Evolutionary conservation across 306 rosid species (phyloP), one percentile per base, ranked within the genome.

Genomic region (Hippophae rhamnoides): DNA sequence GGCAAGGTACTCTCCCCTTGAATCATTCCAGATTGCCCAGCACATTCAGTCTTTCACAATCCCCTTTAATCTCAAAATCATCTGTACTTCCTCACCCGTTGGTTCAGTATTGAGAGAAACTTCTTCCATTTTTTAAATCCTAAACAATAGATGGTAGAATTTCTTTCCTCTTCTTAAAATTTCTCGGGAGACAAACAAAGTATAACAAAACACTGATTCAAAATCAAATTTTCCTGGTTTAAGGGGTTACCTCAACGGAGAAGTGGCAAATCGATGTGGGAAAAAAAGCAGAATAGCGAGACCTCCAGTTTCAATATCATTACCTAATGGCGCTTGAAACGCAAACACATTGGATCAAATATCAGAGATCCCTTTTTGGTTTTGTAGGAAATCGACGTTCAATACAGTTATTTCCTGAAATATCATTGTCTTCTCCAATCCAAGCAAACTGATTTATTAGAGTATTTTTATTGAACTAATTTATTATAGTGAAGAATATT

Each of bases 91-190:
- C 44, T 86, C 87, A 10, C 75, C 87, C 1, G 69, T 69, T 9
- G 80, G 82, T 43, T 83, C 85, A 26, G 86, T 77, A 74, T 83
- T 77, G 62, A 83, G 82, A 58, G 81, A 83, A 70, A 79, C 95
- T 72, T 75, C 77, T 47, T 81, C 90, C 90, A 86, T 86, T 73
- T 71, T 55, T 31, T 52, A 42, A 55, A 48, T 68, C 23, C 46
- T 44, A 61, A 41, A 12, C 5, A 14, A 14, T 43, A 8, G 4
- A 3, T 7, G 31, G 10, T 41, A 40, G 3, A 31, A 31, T 5
- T n/a, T 56, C 13, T 12, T 18, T 46, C 53, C 23, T 49, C 12
- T 49, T 0, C 5, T 45, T 7, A 11, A 44, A 43, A 13, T 56
- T 56, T 56, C 41, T 48, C 41, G 47, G 64, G 23, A 41, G 46